Conservation (phyloP, 176 grass and related monocot species). For the Phoenix dactylifera region DNA sequence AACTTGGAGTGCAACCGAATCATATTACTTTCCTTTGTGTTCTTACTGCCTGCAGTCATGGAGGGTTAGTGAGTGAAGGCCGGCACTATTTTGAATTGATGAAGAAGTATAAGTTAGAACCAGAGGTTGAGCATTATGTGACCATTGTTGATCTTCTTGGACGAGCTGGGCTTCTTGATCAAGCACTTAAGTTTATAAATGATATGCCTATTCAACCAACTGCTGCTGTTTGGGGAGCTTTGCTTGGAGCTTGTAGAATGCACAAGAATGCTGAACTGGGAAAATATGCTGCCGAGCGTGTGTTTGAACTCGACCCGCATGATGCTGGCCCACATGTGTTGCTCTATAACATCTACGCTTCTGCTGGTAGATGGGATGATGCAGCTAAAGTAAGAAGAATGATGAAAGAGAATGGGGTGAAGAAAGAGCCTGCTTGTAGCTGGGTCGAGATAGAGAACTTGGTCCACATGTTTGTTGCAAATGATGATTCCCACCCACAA, state of each 20-base stretch:
- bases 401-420: slow-evolving; percentile 53
- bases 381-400: slow-evolving; percentile 58
- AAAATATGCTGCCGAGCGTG: slow-evolving; percentile 36
- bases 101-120: slow-evolving; percentile 38
- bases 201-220: slow-evolving; percentile 57
- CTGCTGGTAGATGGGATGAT: slow-evolving; percentile 45
- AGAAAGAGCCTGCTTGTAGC: slow-evolving; percentile 77
- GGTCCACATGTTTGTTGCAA: slow-evolving; percentile 66
- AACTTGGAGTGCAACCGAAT: slow-evolving; percentile 40
- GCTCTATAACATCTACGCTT: slow-evolving; percentile 68
- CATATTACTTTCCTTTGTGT: slow-evolving; percentile 49
- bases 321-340: slow-evolving; percentile 55
- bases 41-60: slow-evolving; percentile 59
- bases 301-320: slow-evolving; percentile 59
- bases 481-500: slow-evolving; percentile 45
- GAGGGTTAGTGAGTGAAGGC: slow-evolving; percentile 54
- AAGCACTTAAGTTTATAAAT: slow-evolving; percentile 40
- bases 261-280: slow-evolving; percentile 55
- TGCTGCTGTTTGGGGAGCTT: slow-evolving; percentile 67
- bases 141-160: slow-evolving; percentile 52
- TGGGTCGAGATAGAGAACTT: slow-evolving; percentile 63
- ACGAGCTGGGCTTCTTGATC: slow-evolving; percentile 45
- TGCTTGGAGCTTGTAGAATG: slow-evolving; percentile 71
- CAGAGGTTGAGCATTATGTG: slow-evolving; percentile 51
- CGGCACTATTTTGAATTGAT: slow-evolving; percentile 55